Evolutionary conservation across 2,329 filamentous ascomycete species (phyloP).

Genomic region (Alternaria sp.): DNA sequence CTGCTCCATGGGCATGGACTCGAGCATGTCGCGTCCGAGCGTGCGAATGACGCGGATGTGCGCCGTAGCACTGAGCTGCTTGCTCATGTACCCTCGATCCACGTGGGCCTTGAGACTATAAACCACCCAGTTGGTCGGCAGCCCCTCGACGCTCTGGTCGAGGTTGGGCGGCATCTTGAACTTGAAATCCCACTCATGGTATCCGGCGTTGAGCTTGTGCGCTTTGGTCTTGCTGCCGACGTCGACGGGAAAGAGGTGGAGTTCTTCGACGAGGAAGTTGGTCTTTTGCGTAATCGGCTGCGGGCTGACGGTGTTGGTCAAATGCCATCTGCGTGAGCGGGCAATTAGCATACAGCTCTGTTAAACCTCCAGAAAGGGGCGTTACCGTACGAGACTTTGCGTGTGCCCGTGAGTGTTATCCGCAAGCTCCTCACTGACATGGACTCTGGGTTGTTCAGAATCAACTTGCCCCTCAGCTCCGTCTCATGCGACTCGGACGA

Average conservation of each 20-base stretch:
- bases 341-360: constrained; percentile 26
- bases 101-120: constrained; percentile 93
- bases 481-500: constrained; percentile 53
- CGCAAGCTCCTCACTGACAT: constrained; percentile 56
- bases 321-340: constrained; percentile 38
- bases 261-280: constrained; percentile 54
- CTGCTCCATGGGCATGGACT: constrained; percentile 56
- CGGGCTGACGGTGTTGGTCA: constrained; percentile 47
- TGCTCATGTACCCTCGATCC: constrained; percentile 82
- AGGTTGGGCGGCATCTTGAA: constrained; percentile 55
- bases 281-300: constrained; percentile 55
- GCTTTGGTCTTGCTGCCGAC: constrained; percentile 42
- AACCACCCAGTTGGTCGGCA: constrained; percentile 83
- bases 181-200: constrained; percentile 58
- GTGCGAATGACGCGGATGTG: constrained; percentile 58
- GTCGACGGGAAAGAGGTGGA: constrained; percentile 54
- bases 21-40: constrained; percentile 72
- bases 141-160: constrained; percentile 89
- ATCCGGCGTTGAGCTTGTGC: constrained; percentile 58
- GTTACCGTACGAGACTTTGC: constrained; percentile 53
- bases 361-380: no score
- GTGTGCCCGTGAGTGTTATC: constrained; percentile 55
- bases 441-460: constrained; percentile 55
- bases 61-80: constrained; percentile 82
- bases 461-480: constrained; percentile 55